Conservation (phyloP, 2,329 filamentous ascomycete genomes). For the Immersiporthe knoxdaviesiana region DNA sequence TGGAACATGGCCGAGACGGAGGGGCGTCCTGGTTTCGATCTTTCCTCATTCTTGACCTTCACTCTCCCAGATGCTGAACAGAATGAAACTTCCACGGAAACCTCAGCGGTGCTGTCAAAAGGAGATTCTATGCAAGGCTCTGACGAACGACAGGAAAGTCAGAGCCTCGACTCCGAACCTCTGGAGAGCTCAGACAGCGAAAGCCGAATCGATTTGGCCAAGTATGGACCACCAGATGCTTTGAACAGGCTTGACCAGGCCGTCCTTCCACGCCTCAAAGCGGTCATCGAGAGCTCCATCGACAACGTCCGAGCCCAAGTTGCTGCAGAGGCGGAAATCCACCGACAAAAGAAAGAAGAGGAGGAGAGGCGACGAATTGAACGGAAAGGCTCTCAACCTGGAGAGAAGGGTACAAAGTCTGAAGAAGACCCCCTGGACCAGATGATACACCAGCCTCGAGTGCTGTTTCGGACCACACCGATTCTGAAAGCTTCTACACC, state of each 20-base stretch:
- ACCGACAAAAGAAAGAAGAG: slow-evolving; percentile 37
- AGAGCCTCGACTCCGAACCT: neutral
- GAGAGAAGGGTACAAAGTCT: neutral
- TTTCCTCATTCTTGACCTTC: slow-evolving; percentile 15
- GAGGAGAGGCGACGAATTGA: slow-evolving; percentile 29
- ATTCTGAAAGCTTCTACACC: slow-evolving; percentile 2
- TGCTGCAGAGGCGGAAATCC: slow-evolving; percentile 37
- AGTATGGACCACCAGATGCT: slow-evolving; percentile 50
- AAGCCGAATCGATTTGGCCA: slow-evolving; percentile 47
- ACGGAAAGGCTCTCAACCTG: neutral
- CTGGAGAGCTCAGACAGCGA: slow-evolving; percentile 30
- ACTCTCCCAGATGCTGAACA: slow-evolving; percentile 1
- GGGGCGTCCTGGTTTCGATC: slow-evolving; percentile 1
- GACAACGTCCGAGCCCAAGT: slow-evolving; percentile 48
- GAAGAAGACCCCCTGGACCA: neutral
- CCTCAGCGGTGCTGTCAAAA: slow-evolving; percentile 10
- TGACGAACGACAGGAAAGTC: neutral
- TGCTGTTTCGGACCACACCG: neutral
- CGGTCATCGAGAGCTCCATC: slow-evolving; percentile 50
- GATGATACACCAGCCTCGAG: neutral
- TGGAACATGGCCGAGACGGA: slow-evolving; percentile 4
- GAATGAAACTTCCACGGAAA: neutral
- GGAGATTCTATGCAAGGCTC: neutral
- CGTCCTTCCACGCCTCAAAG: slow-evolving; percentile 45
- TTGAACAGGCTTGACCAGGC: slow-evolving; percentile 44